Conservation (phyloP, 139 green algal genomes). For the Edaphochlamys debaryana region DNA sequence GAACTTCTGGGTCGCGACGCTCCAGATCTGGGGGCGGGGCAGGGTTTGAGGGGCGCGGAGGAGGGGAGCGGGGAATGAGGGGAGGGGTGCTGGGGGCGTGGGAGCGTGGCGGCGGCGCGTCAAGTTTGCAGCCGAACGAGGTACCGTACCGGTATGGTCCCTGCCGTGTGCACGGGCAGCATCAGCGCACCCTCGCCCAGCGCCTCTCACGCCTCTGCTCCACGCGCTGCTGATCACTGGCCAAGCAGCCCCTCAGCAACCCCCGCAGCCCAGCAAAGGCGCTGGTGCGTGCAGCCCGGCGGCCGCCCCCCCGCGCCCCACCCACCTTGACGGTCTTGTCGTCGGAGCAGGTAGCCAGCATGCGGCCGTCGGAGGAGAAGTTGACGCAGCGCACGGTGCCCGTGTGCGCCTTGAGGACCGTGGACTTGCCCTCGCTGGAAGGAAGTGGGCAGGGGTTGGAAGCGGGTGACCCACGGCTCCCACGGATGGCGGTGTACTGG, state of each 20-base stretch:
- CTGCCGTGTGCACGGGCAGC: too few relatives aligned
- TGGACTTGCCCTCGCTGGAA: slow-evolving; percentile 85
- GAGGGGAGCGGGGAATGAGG: background rate
- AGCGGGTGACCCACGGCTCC: background rate
- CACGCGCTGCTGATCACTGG: too few relatives aligned
- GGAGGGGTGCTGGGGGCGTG: background rate
- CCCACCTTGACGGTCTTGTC: slow-evolving; percentile 94
- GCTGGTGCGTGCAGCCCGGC: too few relatives aligned
- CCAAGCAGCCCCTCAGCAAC: too few relatives aligned
- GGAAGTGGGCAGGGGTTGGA: too few relatives aligned
- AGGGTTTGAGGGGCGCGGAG: background rate
- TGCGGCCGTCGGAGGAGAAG: slow-evolving; percentile 81
- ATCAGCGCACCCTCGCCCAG: too few relatives aligned
- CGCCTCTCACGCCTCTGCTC: too few relatives aligned
- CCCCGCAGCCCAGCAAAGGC: too few relatives aligned
- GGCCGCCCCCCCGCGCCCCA: too few relatives aligned
- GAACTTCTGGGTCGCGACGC: slow-evolving; percentile 81
- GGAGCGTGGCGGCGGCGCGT: too few relatives aligned
- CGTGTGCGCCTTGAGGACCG: slow-evolving; percentile 85
- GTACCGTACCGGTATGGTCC: too few relatives aligned
- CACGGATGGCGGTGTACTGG: background rate
- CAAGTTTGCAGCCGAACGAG: too few relatives aligned
- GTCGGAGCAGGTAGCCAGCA: slow-evolving; percentile 82
- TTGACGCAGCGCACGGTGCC: slow-evolving; percentile 81
- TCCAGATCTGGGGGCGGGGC: slow-evolving; percentile 81